These are phyloP conservation scores for Candida cerambycidarum DNA, from an alignment of 805 yeast genomes.

Conservation along the genomic window DNA sequence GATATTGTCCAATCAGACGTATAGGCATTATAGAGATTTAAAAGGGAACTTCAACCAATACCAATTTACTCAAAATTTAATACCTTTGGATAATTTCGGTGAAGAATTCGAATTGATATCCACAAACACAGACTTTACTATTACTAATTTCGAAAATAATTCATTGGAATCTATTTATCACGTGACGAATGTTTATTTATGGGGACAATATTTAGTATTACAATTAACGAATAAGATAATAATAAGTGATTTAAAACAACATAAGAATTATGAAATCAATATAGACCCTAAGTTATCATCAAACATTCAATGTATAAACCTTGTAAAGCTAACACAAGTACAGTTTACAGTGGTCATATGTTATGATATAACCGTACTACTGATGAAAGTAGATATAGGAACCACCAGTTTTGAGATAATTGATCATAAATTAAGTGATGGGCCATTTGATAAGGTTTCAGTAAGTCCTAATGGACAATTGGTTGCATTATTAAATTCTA, in stretches of 20 bases:
- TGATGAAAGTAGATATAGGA: conserved; percentile 24
- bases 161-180: conserved; percentile 28
- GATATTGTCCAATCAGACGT: conserved; percentile 50
- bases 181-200: conserved; percentile 14
- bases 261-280: conserved; percentile 41
- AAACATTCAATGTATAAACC: conserved; percentile 23
- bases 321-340: conserved; percentile 14
- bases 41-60: conserved; percentile 65
- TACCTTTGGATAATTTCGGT: conserved; percentile 18
- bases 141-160: conserved; percentile 32
- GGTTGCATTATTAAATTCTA: conserved; percentile 46
- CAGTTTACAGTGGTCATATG: conserved; percentile 24
- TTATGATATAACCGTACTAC: conserved; percentile 27
- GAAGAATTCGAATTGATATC: conserved; percentile 1
- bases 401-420: conserved; percentile 24
- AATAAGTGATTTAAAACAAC: conserved; percentile 37
- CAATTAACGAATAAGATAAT: conserved; percentile 34
- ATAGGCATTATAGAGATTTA: conserved; percentile 62
- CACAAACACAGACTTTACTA: conserved; percentile 21
- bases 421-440: conserved; percentile 46
- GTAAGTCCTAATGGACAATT: conserved; percentile 58
- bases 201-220: conserved; percentile 21
- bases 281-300: conserved; percentile 20
- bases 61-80: conserved; percentile 21
- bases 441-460: conserved; percentile 44